These are phyloP conservation scores for Colletotrichum endophyticum DNA, from an alignment of 2,329 filamentous ascomycete species.

Conservation along the genomic window DNA sequence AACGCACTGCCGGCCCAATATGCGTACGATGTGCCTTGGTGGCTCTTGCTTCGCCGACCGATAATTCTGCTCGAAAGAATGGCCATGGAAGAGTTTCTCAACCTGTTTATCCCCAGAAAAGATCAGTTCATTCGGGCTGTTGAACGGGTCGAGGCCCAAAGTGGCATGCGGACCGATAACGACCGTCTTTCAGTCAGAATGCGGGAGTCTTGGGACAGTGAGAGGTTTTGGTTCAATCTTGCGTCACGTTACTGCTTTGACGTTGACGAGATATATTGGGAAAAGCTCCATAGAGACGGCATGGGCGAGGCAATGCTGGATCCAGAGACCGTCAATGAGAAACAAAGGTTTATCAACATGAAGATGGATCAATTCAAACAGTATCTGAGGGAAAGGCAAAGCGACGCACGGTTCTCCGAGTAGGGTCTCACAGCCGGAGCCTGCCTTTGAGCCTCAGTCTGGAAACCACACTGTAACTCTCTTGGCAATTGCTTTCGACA, in stretches of 20 bases:
- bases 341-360: neutral
- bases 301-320: neutral
- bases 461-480: too few species aligned
- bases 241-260: constrained; percentile 40
- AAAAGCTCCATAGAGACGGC: constrained; percentile 22
- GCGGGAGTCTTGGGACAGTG: constrained; percentile 37
- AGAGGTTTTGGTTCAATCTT: constrained; percentile 42
- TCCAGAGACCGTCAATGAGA: neutral
- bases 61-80: constrained; percentile 26
- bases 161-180: neutral
- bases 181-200: constrained; percentile 29
- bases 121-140: constrained; percentile 40
- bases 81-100: constrained; percentile 25
- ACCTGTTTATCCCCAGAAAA: constrained; percentile 34
- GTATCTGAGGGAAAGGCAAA: fast-evolving
- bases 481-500: too few species aligned
- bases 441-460: fast-evolving
- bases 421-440: fast-evolving
- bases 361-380: neutral
- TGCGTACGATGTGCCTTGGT: constrained; percentile 41
- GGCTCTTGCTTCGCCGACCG: constrained; percentile 36
- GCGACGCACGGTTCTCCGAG: fast-evolving
- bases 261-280: constrained; percentile 38
- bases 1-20: constrained; percentile 44
- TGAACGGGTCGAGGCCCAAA: constrained; percentile 28